Conservation (phyloP, 2,329 filamentous ascomycete species). For the Colletotrichum acutatum region DNA sequence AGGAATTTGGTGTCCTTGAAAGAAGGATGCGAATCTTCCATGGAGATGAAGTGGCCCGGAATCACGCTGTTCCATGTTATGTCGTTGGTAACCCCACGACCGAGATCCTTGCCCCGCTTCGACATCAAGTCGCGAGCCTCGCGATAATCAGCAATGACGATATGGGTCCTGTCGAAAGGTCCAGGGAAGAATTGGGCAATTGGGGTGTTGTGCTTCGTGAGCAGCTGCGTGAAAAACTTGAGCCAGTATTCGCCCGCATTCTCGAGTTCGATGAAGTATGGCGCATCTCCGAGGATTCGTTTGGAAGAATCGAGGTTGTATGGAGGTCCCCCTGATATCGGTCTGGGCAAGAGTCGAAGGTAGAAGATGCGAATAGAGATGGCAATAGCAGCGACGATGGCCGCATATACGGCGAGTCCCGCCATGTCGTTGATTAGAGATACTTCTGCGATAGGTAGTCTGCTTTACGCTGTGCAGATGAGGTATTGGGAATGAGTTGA, state of each 20-base stretch:
- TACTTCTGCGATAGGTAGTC: neutral
- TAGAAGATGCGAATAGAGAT: neutral
- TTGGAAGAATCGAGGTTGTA: neutral
- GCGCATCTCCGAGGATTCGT: neutral
- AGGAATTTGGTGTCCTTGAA: constrained; percentile 12
- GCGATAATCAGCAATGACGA: constrained; percentile 4
- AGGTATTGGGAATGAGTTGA: neutral
- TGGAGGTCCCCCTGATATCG: neutral
- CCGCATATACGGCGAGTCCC: neutral
- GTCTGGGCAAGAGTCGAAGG: neutral
- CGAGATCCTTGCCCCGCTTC: constrained; percentile 8
- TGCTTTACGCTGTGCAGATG: too few species aligned
- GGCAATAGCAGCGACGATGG: neutral
- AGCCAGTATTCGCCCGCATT: neutral
- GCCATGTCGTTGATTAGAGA: neutral
- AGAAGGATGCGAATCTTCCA: constrained; percentile 8
- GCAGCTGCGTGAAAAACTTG: constrained; percentile 3
- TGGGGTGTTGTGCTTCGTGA: neutral
- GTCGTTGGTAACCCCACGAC: neutral
- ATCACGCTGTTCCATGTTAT: neutral
- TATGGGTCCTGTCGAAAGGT: neutral
- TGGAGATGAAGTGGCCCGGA: constrained; percentile 3
- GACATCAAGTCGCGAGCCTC: constrained; percentile 11
- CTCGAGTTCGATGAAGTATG: neutral
- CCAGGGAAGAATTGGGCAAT: constrained; percentile 3